Evolutionary conservation across 2,329 filamentous ascomycete genomes (phyloP).

Genomic region (Hypoxylon sp.): DNA sequence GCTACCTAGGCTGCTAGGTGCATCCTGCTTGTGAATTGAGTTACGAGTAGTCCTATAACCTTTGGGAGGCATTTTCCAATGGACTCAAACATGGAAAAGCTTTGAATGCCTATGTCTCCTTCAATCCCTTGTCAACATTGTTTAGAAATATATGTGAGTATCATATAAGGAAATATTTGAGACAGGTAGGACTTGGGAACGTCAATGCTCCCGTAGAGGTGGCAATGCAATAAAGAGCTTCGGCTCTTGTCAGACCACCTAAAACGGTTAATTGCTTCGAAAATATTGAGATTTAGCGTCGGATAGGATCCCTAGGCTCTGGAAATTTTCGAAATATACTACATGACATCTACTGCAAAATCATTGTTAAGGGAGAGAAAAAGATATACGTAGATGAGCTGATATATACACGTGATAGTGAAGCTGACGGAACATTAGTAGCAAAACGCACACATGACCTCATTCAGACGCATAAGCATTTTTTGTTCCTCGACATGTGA

Average conservation of each 20-base stretch:
- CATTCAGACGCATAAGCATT: slow-evolving; percentile 39
- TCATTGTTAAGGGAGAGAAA: slow-evolving; percentile 2
- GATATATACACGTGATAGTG: slow-evolving; percentile 31
- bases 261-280: slow-evolving; percentile 16
- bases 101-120: neutral
- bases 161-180: neutral
- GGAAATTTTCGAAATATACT: neutral
- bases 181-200: neutral
- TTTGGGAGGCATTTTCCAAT: neutral
- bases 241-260: slow-evolving; percentile 17
- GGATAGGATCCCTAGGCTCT: neutral
- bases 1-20: neutral
- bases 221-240: slow-evolving; percentile 10
- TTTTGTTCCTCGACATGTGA: slow-evolving; percentile 49
- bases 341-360: neutral
- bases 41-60: slow-evolving; percentile 6
- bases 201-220: neutral
- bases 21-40: slow-evolving; percentile 15
- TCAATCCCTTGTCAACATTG: neutral
- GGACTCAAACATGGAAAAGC: neutral
- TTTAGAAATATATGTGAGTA: neutral
- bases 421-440: neutral
- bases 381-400: neutral
- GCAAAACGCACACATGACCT: slow-evolving; percentile 47
- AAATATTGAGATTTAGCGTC: neutral